phyloP scores from a whole-genome alignment of 129 eudicot species.

The Saposhnikovia divaricata region DNA sequence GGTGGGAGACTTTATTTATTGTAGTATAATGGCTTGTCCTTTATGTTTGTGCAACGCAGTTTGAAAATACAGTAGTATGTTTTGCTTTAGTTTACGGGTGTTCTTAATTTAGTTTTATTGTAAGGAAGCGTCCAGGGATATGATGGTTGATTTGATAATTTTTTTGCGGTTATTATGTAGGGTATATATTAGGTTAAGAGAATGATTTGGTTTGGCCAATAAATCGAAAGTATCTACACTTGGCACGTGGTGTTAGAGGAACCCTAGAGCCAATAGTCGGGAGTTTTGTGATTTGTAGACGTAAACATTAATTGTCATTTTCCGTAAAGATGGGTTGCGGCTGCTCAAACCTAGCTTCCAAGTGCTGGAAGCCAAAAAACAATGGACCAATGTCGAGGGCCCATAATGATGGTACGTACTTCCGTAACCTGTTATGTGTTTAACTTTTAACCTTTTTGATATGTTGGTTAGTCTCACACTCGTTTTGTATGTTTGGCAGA shows the following conservation, averaged over 20 bases:
- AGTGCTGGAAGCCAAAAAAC: conserved; percentile 45
- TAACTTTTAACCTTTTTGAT: not conserved
- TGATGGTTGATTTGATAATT: not conserved
- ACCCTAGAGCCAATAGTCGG: conserved; percentile 10
- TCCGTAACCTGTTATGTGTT: not conserved
- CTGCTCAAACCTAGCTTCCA: conserved; percentile 41
- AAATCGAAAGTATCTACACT: not conserved
- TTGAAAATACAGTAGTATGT: too few relatives aligned
- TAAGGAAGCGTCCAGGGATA: not conserved
- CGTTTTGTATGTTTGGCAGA: conserved; percentile 18
- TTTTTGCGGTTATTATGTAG: not conserved
- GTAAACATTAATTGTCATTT: conserved; percentile 10
- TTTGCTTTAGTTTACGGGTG: not conserved
- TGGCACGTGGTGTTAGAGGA: not conserved
- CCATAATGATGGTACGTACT: conserved; percentile 35
- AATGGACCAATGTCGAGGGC: conserved; percentile 40
- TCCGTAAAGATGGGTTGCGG: conserved; percentile 50
- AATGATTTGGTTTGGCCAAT: not conserved
- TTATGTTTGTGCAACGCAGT: too few relatives aligned
- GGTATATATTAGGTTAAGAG: not conserved
- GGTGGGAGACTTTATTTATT: too few relatives aligned
- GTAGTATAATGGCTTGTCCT: too few relatives aligned
- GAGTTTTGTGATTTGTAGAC: conserved; percentile 6
- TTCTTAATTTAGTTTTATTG: not conserved
- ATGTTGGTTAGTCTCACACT: not conserved